Percentiles rank a stretch among this genome's conserved stretches.
phyloP scores from a whole-genome alignment of 441 rosid genomes.

The Euphorbia schlechtendalii region DNA sequence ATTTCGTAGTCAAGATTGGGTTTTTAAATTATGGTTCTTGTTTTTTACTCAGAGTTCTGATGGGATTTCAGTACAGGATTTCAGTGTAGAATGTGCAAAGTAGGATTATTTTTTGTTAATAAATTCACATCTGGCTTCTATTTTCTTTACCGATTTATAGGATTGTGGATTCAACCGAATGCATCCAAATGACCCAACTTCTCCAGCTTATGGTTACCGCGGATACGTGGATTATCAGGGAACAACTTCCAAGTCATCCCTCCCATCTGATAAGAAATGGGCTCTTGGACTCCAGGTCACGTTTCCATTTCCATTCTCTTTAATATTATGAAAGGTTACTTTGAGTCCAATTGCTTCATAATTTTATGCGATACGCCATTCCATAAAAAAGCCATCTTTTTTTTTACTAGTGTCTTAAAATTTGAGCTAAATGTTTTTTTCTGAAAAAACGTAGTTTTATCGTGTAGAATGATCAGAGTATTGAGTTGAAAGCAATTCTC shows the following conservation, averaged over 20 bases:
- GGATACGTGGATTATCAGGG: constrained; percentile 71
- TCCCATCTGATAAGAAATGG: constrained; percentile 81
- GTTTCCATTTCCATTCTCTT: constrained; percentile 5
- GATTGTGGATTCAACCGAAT: constrained; percentile 60
- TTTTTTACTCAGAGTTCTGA: neutral
- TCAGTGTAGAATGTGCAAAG: neutral
- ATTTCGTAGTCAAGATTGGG: neutral
- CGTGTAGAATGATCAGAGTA: no score
- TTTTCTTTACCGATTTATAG: constrained; percentile 15
- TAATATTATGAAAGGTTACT: neutral
- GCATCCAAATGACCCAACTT: constrained; percentile 51
- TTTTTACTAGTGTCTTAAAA: neutral
- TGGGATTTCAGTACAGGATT: neutral
- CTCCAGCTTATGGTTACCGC: constrained; percentile 53
- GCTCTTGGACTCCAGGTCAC: constrained; percentile 98
- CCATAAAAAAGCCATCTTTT: neutral
- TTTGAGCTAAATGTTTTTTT: neutral
- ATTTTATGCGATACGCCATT: neutral
- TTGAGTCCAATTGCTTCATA: constrained; percentile 3
- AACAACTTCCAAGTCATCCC: constrained; percentile 51
- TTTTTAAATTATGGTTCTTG: neutral
- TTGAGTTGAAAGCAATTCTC: no score
- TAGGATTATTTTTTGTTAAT: no score
- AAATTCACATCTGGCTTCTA: neutral
- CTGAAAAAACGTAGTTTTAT: no score